phyloP scores from a whole-genome alignment of 1,139 yeast genomes.

The Geotrichum bryndzae region DNA sequence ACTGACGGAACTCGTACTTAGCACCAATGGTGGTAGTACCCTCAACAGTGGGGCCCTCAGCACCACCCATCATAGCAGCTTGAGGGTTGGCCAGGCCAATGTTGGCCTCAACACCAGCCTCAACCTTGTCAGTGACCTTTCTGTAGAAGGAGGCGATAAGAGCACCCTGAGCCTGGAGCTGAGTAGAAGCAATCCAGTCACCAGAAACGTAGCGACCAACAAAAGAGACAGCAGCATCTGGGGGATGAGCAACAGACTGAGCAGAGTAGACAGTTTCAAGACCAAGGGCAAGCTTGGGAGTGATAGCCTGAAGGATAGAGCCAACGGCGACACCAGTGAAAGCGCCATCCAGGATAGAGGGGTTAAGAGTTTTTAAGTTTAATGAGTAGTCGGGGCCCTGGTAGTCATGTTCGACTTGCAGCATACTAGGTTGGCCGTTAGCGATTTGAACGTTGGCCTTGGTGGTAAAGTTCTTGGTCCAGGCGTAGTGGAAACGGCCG shows the following conservation, averaged over 20 bases:
- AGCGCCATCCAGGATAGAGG: slow-evolving; percentile 66
- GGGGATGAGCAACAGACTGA: slow-evolving; percentile 69
- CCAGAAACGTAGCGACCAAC: slow-evolving; percentile 85
- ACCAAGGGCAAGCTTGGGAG: slow-evolving; percentile 82
- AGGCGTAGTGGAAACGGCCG: slow-evolving; percentile 88
- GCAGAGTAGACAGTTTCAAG: slow-evolving; percentile 86
- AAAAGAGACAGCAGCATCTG: slow-evolving; percentile 87
- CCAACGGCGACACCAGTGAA: slow-evolving; percentile 90
- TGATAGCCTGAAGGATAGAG: slow-evolving; percentile 81
- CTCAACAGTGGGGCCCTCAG: slow-evolving; percentile 78
- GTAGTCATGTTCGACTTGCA: slow-evolving; percentile 93
- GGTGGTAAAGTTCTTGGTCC: slow-evolving; percentile 75
- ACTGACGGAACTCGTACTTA: slow-evolving; percentile 95
- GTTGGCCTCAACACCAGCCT: slow-evolving; percentile 94
- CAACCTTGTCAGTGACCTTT: slow-evolving; percentile 84
- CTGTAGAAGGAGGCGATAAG: slow-evolving; percentile 89
- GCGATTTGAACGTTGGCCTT: slow-evolving; percentile 87
- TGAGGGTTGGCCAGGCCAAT: slow-evolving; percentile 69
- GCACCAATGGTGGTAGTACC: slow-evolving; percentile 95
- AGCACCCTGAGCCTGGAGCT: slow-evolving; percentile 90
- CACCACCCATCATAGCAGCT: slow-evolving; percentile 59
- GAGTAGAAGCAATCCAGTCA: slow-evolving; percentile 92
- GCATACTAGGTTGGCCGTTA: slow-evolving; percentile 85
- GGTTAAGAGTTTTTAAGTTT: slow-evolving; percentile 88
- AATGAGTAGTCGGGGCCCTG: slow-evolving; percentile 83